These are phyloP conservation scores for Tuber melanosporum DNA, from an alignment of 495 filamentous ascomycete genomes.

Conservation along the genomic window DNA sequence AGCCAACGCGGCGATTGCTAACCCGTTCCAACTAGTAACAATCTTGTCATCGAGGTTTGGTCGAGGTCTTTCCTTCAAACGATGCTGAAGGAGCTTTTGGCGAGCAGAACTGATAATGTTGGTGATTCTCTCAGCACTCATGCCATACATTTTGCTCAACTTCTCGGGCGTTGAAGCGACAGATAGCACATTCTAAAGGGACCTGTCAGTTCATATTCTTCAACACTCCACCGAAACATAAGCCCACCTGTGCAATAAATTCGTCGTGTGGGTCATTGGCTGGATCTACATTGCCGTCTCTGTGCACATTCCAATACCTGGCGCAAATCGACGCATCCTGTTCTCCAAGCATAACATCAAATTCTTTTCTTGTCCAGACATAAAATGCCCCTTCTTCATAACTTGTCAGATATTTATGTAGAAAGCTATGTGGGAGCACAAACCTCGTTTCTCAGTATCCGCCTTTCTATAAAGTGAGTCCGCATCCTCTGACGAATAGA, in stretches of 20 bases:
- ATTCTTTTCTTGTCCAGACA: conserved; percentile 85
- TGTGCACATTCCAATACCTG: conserved; percentile 76
- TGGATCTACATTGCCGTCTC: conserved; percentile 80
- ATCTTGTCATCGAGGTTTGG: conserved; percentile 91
- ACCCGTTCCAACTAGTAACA: conserved; percentile 78
- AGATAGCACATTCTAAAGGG: conserved; percentile 52
- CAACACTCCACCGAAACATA: conserved; percentile 50
- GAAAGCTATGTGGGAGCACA: conserved; percentile 5
- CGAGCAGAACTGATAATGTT: conserved; percentile 62
- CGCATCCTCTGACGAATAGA: conserved; percentile 85
- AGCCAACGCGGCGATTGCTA: conserved; percentile 77
- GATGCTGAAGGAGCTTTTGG: conserved; percentile 63
- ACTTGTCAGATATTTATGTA: neutral
- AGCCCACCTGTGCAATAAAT: conserved; percentile 63
- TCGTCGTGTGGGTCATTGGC: conserved; percentile 87
- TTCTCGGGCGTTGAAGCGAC: conserved; percentile 56
- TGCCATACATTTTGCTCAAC: conserved; percentile 70
- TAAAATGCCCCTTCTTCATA: conserved; percentile 82
- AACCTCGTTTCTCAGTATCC: conserved; percentile 68
- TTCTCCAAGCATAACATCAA: conserved; percentile 67
- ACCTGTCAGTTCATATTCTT: conserved; percentile 17
- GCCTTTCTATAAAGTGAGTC: conserved; percentile 71
- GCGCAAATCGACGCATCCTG: conserved; percentile 69
- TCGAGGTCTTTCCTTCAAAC: conserved; percentile 66
- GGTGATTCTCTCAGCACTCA: conserved; percentile 65